Conservation (phyloP, 768 basidiomycete genomes). For the Tricholomella constricta region DNA sequence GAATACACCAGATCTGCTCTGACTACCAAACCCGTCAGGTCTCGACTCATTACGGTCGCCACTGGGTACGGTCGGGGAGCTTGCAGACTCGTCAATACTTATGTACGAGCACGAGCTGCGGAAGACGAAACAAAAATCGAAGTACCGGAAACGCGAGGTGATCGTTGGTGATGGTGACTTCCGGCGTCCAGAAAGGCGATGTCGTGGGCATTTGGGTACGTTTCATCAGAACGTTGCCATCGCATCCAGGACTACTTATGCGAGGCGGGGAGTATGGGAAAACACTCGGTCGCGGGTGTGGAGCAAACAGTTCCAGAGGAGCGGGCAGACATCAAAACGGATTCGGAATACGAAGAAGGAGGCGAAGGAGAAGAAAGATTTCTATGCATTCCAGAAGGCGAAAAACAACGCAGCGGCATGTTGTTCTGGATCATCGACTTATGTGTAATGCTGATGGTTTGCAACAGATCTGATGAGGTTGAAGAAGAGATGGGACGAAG, state of each 20-base stretch:
- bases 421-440: conserved; percentile 10
- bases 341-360: conserved; percentile 54
- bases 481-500: conserved; percentile 84
- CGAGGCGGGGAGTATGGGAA: conserved; percentile 89
- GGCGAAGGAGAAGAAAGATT: conserved; percentile 69
- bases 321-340: conserved; percentile 48
- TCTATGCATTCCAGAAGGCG: conserved; percentile 91
- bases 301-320: conserved; percentile 67
- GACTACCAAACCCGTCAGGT: conserved; percentile 50
- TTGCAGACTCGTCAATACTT: conserved; percentile 78
- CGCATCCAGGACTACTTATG: no score
- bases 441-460: conserved; percentile 3
- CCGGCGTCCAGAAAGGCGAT: no score
- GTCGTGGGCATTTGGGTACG: no score
- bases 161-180: conserved; percentile 95
- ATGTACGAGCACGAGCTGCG: conserved; percentile 74
- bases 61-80: conserved; percentile 69
- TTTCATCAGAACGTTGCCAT: no score
- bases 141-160: conserved; percentile 82
- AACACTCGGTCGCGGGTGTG: conserved; percentile 81
- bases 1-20: conserved; percentile 35
- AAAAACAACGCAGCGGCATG: conserved; percentile 83
- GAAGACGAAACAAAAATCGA: conserved; percentile 59
- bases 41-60: conserved; percentile 74
- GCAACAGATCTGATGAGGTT: conserved; percentile 66